Conservation (phyloP, 2,329 filamentous ascomycete species). For the Colletotrichum trifolii region DNA sequence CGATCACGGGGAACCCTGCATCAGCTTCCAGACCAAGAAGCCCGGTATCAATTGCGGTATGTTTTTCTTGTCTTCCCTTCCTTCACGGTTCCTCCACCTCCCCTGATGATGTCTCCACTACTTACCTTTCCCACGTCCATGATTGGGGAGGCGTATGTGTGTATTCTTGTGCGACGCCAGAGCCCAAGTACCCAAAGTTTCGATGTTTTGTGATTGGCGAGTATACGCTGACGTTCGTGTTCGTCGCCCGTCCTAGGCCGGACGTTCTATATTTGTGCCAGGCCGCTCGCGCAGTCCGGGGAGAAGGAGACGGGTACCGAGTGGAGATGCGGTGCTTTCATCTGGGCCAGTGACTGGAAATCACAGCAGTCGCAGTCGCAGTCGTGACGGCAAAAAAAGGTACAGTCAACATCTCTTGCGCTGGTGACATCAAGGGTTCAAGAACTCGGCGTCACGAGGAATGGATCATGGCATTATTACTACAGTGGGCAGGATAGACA, state of each 20-base stretch:
- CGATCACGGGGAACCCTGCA: constrained; percentile 90
- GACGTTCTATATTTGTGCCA: constrained; percentile 72
- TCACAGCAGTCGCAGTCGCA: constrained; percentile 33
- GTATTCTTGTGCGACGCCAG: no score
- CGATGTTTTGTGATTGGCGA: background rate
- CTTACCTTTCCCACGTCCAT: no score
- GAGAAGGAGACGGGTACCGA: constrained; percentile 85
- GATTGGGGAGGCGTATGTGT: no score
- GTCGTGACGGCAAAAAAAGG: no score
- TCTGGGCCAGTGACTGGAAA: constrained; percentile 72
- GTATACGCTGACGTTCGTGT: constrained; percentile 36
- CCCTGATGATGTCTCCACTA: no score
- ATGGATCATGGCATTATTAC: no score
- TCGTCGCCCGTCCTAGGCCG: constrained; percentile 55
- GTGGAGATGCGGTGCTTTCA: constrained; percentile 91
- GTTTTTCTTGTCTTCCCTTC: constrained; percentile 39
- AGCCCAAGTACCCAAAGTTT: no score
- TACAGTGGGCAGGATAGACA: no score
- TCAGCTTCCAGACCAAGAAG: constrained; percentile 87
- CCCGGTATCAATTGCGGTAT: constrained; percentile 82
- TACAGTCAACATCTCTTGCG: no score
- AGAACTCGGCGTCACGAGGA: no score
- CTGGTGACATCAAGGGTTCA: no score
- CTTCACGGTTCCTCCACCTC: background rate
- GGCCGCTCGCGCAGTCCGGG: constrained; percentile 86